These are phyloP conservation scores for Fraxinus albicans DNA, from an alignment of 305 asterid species.

Conservation along the genomic window DNA sequence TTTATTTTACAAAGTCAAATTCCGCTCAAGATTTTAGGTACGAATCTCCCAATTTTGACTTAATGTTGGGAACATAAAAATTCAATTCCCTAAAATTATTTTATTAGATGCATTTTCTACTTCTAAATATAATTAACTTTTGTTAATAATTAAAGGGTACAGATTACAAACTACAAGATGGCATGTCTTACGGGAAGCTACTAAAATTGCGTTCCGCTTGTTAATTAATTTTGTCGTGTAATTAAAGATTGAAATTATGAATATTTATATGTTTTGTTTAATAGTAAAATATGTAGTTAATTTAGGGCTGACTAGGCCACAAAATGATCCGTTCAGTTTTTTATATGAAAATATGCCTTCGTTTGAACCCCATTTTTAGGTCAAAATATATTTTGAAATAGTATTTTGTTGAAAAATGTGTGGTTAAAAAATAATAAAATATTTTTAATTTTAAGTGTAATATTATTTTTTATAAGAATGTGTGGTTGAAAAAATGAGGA, in stretches of 20 bases:
- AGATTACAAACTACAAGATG: conserved; percentile 14
- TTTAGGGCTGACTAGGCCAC: neutral
- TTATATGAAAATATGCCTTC: no score
- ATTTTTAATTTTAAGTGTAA: no score
- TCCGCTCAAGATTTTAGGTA: conserved; percentile 20
- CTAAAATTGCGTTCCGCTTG: conserved; percentile 28
- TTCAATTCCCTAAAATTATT: neutral
- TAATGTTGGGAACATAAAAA: conserved; percentile 10
- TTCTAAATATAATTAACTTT: neutral
- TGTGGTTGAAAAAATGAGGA: no score
- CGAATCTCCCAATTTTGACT: conserved; percentile 7
- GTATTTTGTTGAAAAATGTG: no score
- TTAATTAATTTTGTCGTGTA: conserved; percentile 32
- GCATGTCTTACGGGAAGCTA: conserved; percentile 48
- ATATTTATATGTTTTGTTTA: neutral
- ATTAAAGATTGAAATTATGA: conserved; percentile 21
- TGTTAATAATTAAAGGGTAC: conserved; percentile 6
- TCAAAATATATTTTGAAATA: no score
- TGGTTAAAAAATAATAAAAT: no score
- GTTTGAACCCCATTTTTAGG: no score
- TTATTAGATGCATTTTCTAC: conserved; percentile 7
- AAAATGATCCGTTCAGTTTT: neutral
- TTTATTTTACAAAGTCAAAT: conserved; percentile 21
- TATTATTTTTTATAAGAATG: no score
- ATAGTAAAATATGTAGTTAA: neutral